A percentile compares a stretch with the other conserved stretches of the same genome.
Evolutionary conservation across 768 basidiomycete species (phyloP).

Genomic region (Pholiota microspora): DNA sequence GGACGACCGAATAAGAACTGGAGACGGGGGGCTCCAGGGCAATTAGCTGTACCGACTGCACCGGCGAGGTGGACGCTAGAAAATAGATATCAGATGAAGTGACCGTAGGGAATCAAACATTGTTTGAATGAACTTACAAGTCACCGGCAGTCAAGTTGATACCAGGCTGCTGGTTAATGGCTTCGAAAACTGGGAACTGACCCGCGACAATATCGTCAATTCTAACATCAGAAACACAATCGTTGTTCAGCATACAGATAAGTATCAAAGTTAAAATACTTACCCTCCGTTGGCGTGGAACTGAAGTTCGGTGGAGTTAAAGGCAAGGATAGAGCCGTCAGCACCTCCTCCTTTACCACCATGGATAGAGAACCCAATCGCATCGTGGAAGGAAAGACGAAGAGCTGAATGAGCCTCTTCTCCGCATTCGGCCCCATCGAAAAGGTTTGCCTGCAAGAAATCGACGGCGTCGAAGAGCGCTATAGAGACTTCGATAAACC

Average conservation of each 20-base stretch:
- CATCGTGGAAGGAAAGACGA: conserved; percentile 19
- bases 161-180: conserved; percentile 7
- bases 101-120: too few relatives aligned
- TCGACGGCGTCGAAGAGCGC: conserved; percentile 19
- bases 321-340: conserved; percentile 26
- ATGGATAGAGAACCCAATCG: conserved; percentile 18
- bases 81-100: neutral
- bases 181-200: conserved; percentile 17
- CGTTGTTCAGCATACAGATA: too few relatives aligned
- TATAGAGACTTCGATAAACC: neutral
- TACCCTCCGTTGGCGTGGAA: conserved; percentile 23
- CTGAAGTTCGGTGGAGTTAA: conserved; percentile 18
- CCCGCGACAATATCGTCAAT: conserved; percentile 18
- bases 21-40: conserved; percentile 31
- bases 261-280: neutral
- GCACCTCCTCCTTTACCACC: conserved; percentile 26
- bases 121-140: conserved; percentile 15
- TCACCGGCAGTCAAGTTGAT: conserved; percentile 20
- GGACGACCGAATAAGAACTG: conserved; percentile 27
- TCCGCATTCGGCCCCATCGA: conserved; percentile 31
- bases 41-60: conserved; percentile 27
- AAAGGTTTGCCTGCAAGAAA: conserved; percentile 28
- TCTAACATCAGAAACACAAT: neutral
- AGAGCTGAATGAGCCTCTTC: conserved; percentile 25
- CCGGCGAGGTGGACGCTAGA: conserved; percentile 15